Conservation (phyloP, 2,329 filamentous ascomycete genomes). For the Aspergillus sergii region DNA sequence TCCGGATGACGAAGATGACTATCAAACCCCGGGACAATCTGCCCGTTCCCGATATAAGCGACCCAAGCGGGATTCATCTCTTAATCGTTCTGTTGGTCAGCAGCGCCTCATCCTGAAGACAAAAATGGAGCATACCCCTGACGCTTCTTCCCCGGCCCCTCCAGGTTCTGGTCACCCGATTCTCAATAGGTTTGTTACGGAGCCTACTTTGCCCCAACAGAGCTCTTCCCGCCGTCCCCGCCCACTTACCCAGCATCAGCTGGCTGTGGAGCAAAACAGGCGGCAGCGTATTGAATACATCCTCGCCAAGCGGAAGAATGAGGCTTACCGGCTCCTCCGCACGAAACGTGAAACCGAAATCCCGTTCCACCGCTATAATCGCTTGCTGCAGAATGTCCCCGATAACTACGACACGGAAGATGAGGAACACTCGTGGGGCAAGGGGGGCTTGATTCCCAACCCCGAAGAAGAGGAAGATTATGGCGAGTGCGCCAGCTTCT, state of each 20-base stretch:
- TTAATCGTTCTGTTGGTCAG: constrained; percentile 38
- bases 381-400: constrained; percentile 45
- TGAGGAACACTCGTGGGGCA: constrained; percentile 45
- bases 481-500: constrained; percentile 51
- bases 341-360: constrained; percentile 42
- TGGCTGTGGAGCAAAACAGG: constrained; percentile 53
- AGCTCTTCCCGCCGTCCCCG: constrained; percentile 45
- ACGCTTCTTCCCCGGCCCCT: constrained; percentile 47
- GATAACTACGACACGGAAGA: constrained; percentile 52
- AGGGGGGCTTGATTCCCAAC: constrained; percentile 46
- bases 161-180: constrained; percentile 46
- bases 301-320: constrained; percentile 45
- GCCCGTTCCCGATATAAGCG: constrained; percentile 44
- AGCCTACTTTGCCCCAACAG: constrained; percentile 33
- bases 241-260: constrained; percentile 53
- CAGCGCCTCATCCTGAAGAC: constrained; percentile 50
- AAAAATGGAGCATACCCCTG: constrained; percentile 45
- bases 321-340: constrained; percentile 41
- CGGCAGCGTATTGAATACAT: constrained; percentile 52
- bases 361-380: constrained; percentile 44
- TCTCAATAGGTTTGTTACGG: constrained; percentile 43
- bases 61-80: constrained; percentile 40
- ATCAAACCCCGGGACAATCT: constrained; percentile 39
- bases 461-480: constrained; percentile 49
- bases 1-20: constrained; percentile 46